Percentiles rank a stretch among this genome's conserved stretches.
Evolutionary conservation across 2,329 filamentous ascomycete species (phyloP).

Genomic region (Cladophialophora immunda): DNA sequence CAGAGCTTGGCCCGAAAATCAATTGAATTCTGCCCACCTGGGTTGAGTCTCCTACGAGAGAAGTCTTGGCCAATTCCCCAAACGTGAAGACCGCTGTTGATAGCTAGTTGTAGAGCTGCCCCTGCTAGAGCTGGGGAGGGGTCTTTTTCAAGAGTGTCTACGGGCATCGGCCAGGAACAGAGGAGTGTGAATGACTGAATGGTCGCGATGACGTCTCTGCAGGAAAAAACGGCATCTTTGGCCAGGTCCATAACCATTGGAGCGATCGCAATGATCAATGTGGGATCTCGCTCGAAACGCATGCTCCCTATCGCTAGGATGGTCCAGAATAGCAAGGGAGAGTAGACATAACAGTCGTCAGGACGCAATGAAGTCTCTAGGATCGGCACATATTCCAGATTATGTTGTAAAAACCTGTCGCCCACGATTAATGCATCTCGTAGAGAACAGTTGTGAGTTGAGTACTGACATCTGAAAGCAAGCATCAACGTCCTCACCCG

Average conservation of each 20-base stretch:
- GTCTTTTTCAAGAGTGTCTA: conserved; percentile 3
- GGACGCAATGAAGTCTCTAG: conserved; percentile 62
- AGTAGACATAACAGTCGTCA: conserved; percentile 64
- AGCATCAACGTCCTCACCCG: conserved; percentile 7
- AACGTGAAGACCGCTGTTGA: conserved; percentile 17
- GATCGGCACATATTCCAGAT: conserved; percentile 70
- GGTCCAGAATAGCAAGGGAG: conserved; percentile 71
- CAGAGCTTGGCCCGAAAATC: conserved; percentile 9
- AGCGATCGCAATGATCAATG: conserved; percentile 60
- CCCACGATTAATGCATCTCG: not conserved
- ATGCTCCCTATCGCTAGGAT: conserved; percentile 69
- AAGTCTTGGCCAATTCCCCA: conserved; percentile 19
- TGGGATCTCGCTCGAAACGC: conserved; percentile 62
- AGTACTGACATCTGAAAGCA: conserved; percentile 9
- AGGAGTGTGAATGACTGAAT: conserved; percentile 15
- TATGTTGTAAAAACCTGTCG: conserved; percentile 66
- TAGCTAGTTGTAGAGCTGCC: conserved; percentile 8
- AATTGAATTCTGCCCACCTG: not conserved
- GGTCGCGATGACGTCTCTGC: not conserved
- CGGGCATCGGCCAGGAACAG: conserved; percentile 23
- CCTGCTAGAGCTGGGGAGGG: conserved; percentile 12
- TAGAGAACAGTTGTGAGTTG: not conserved
- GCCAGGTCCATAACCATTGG: conserved; percentile 20
- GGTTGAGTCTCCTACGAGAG: not conserved
- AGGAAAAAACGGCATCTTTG: not conserved